Evolutionary conservation across 768 basidiomycete genomes (phyloP).

Genomic region (Boletus vinaceobasis): DNA sequence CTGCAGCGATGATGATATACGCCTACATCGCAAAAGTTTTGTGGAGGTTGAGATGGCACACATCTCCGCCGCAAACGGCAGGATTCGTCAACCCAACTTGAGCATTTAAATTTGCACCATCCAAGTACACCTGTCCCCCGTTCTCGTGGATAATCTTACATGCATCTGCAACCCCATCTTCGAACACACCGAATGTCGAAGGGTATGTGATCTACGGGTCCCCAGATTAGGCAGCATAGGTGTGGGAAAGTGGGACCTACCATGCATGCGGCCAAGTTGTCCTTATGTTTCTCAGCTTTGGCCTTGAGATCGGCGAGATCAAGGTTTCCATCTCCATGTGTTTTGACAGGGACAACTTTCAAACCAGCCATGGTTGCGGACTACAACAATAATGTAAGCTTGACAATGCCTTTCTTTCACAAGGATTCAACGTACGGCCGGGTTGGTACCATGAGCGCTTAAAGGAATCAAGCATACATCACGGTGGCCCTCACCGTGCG

Average conservation of each 20-base stretch:
- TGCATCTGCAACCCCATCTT: slow-evolving; percentile 84
- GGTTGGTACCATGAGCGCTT: slow-evolving; percentile 98
- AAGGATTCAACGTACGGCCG: slow-evolving; percentile 62
- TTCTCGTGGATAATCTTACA: slow-evolving; percentile 92
- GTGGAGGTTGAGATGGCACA: slow-evolving; percentile 97
- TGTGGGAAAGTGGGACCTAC: slow-evolving; percentile 38
- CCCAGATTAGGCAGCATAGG: slow-evolving; percentile 3
- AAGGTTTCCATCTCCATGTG: slow-evolving; percentile 79
- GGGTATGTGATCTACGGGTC: slow-evolving; percentile 83
- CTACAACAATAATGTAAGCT: slow-evolving; percentile 38
- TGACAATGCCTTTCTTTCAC: background rate
- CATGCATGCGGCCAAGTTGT: slow-evolving; percentile 95
- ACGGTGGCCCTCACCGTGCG: slow-evolving; percentile 78
- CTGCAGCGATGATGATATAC: background rate
- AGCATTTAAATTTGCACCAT: slow-evolving; percentile 92
- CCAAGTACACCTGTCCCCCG: slow-evolving; percentile 97
- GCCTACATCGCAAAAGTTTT: slow-evolving; percentile 94
- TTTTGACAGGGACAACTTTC: slow-evolving; percentile 95
- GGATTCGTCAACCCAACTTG: slow-evolving; percentile 92
- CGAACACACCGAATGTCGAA: slow-evolving; percentile 97
- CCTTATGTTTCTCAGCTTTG: slow-evolving; percentile 89
- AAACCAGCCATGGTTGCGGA: slow-evolving; percentile 97
- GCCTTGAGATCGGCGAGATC: slow-evolving; percentile 80
- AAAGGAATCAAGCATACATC: slow-evolving; percentile 92
- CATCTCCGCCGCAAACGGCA: slow-evolving; percentile 94